phyloP scores from a whole-genome alignment of 148 eudicot species.

The Chenopodium album region DNA sequence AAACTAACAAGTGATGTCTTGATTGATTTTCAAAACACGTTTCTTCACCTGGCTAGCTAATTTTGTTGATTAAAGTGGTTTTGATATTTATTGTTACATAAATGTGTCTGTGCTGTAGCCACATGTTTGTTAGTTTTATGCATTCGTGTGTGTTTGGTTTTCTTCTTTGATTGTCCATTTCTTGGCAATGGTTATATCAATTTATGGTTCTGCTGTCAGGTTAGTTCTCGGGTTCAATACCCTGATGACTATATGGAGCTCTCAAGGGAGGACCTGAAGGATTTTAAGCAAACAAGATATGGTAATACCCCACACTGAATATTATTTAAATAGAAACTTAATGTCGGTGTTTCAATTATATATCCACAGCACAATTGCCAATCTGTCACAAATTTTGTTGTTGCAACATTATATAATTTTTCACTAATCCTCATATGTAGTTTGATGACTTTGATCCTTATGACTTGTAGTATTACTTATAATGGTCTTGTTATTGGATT shows the following conservation, averaged over 20 bases:
- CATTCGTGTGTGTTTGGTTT: neutral
- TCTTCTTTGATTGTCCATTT: neutral
- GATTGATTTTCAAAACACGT: neutral
- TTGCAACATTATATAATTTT: neutral
- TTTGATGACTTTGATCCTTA: neutral
- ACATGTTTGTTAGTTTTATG: neutral
- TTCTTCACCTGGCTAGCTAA: neutral
- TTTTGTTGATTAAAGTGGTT: neutral
- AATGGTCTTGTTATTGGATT: constrained; percentile 2
- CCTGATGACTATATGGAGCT: constrained; percentile 86
- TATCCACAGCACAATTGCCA: neutral
- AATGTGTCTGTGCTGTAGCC: neutral
- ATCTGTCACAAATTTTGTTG: neutral
- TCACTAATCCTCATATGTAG: neutral
- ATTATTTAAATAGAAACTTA: neutral
- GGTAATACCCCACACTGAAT: constrained; percentile 43
- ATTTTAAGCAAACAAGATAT: constrained; percentile 95
- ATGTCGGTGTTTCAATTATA: neutral
- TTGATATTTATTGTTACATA: neutral
- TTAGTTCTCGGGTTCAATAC: constrained; percentile 88
- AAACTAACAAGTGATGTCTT: neutral
- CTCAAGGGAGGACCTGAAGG: constrained; percentile 87
- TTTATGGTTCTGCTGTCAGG: constrained; percentile 47
- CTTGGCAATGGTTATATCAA: constrained; percentile 14
- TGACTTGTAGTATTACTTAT: neutral